Percentiles rank a stretch among this genome's conserved stretches.
Evolutionary conservation across 2,329 filamentous ascomycete genomes (phyloP).

Genomic region (Plenodomus tracheiphilus): DNA sequence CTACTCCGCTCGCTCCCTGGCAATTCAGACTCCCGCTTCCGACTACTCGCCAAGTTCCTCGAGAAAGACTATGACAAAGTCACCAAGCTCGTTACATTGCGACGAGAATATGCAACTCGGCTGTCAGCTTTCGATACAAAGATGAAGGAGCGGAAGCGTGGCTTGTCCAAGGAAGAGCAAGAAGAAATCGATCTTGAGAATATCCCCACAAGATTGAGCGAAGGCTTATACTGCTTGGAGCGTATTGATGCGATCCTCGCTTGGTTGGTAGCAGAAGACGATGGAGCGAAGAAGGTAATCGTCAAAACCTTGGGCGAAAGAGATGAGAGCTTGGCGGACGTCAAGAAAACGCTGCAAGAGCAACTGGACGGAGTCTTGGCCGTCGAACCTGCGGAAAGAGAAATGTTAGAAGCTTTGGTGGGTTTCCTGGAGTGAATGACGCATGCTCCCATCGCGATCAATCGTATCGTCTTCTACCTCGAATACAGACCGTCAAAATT

Average conservation of each 20-base stretch:
- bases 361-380: slow-evolving; percentile 63
- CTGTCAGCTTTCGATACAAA: slow-evolving; percentile 65
- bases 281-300: slow-evolving; percentile 70
- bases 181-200: slow-evolving; percentile 69
- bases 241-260: slow-evolving; percentile 82
- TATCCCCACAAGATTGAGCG: slow-evolving; percentile 76
- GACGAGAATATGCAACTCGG: slow-evolving; percentile 69
- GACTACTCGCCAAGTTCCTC: slow-evolving; percentile 89
- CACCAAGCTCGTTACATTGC: slow-evolving; percentile 68
- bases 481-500: not conserved
- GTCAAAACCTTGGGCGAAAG: slow-evolving; percentile 65
- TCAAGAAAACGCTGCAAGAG: slow-evolving; percentile 71
- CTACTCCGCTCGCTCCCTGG: slow-evolving; percentile 79
- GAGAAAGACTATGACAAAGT: slow-evolving; percentile 94
- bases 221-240: slow-evolving; percentile 81
- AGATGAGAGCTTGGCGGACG: slow-evolving; percentile 65
- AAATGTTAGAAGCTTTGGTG: slow-evolving; percentile 66
- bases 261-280: slow-evolving; percentile 90
- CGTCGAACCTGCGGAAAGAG: slow-evolving; percentile 58
- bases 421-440: slow-evolving; percentile 30
- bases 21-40: slow-evolving; percentile 76
- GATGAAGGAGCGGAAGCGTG: slow-evolving; percentile 62
- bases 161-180: slow-evolving; percentile 60
- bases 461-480: no score
- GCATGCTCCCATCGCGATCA: not conserved